Evolutionary conservation across 495 filamentous ascomycete genomes (phyloP).

Genomic region (Talaromyces borbonicus): DNA sequence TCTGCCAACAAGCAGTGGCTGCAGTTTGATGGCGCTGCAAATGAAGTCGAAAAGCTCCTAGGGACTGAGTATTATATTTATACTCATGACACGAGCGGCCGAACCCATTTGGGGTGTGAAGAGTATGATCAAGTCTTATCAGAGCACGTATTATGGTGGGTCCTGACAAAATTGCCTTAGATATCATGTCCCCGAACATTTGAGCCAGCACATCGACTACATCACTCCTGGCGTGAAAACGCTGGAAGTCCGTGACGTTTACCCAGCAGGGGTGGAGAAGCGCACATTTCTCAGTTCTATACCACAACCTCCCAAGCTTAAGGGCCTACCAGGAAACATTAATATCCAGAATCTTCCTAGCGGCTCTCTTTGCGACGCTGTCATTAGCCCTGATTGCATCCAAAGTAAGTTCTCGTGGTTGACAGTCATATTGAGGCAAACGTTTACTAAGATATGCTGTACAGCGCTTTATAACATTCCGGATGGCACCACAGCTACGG

Average conservation of each 20-base stretch:
- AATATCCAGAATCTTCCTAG: slow-evolving; percentile 9
- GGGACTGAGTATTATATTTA: slow-evolving; percentile 50
- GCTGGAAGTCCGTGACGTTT: slow-evolving; percentile 16
- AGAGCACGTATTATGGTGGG: neutral
- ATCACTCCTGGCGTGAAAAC: slow-evolving; percentile 39
- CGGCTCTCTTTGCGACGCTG: slow-evolving; percentile 16
- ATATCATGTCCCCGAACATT: slow-evolving; percentile 41
- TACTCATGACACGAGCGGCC: slow-evolving; percentile 34
- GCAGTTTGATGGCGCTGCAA: slow-evolving; percentile 40
- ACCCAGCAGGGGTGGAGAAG: slow-evolving; percentile 9
- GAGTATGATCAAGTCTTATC: slow-evolving; percentile 13
- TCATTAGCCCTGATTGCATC: slow-evolving; percentile 18
- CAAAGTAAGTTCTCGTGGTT: neutral
- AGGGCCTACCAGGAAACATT: slow-evolving; percentile 8
- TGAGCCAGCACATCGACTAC: slow-evolving; percentile 47
- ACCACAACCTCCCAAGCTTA: slow-evolving; percentile 26
- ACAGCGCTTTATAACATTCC: slow-evolving; percentile 37
- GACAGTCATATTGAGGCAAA: neutral
- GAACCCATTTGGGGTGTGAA: slow-evolving; percentile 38
- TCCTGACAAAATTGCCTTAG: slow-evolving; percentile 5
- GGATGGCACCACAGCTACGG: slow-evolving; percentile 21
- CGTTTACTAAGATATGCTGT: neutral
- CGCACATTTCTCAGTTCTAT: slow-evolving; percentile 10
- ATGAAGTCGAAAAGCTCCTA: slow-evolving; percentile 45
- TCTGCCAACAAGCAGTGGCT: slow-evolving; percentile 44